Conservation (phyloP, 805 yeast species). For the Pichia manshurica region DNA sequence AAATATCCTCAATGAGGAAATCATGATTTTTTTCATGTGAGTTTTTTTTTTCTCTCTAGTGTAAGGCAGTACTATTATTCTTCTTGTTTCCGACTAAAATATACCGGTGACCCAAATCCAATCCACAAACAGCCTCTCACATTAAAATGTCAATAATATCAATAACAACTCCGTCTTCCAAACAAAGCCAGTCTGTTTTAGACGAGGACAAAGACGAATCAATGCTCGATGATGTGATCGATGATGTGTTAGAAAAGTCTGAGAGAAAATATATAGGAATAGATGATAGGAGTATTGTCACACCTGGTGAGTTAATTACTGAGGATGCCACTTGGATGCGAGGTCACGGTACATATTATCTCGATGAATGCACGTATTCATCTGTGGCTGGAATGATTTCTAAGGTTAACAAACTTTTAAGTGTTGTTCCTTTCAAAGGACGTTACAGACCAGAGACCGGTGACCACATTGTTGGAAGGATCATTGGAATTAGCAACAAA, state of each 20-base stretch:
- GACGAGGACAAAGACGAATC: conserved; percentile 16
- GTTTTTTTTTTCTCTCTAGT: not conserved
- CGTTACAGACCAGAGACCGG: conserved; percentile 93
- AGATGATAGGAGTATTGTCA: conserved; percentile 45
- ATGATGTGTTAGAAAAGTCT: conserved; percentile 11
- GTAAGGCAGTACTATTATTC: not conserved
- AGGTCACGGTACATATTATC: conserved; percentile 92
- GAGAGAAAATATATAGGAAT: conserved; percentile 7
- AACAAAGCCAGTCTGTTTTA: conserved; percentile 14
- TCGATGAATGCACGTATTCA: conserved; percentile 70
- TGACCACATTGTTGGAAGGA: conserved; percentile 90
- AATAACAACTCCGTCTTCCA: conserved; percentile 21
- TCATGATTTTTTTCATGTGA: no score
- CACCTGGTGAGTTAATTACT: conserved; percentile 96
- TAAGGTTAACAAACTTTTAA: conserved; percentile 77
- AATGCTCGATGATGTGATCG: conserved; percentile 20
- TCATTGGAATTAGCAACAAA: conserved; percentile 87
- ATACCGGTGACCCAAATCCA: no score
- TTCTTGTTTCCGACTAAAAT: no score
- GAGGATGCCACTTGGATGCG: conserved; percentile 97
- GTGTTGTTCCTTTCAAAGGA: conserved; percentile 82
- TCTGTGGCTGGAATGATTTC: conserved; percentile 90
- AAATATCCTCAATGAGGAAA: no score
- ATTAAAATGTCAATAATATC: conserved; percentile 24
- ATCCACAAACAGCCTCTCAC: no score